Evolutionary conservation across 2,329 filamentous ascomycete genomes (phyloP).

Genomic region (Apiospora saccharicola): DNA sequence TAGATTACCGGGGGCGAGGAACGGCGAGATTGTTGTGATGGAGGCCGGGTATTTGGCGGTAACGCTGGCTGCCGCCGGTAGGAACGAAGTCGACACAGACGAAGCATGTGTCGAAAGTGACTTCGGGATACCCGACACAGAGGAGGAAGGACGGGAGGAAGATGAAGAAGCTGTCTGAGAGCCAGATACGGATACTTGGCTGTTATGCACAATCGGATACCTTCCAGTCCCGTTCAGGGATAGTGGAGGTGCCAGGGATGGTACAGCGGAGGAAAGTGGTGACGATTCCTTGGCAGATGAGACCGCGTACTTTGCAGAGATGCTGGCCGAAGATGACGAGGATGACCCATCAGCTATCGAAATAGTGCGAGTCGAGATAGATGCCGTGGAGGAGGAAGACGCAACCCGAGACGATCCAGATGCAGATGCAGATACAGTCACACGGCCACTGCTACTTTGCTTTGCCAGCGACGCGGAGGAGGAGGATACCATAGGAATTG

Average conservation of each 20-base stretch:
- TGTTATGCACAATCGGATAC: not conserved
- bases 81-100: not conserved
- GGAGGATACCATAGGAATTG: not conserved
- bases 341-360: not conserved
- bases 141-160: not conserved
- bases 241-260: not conserved
- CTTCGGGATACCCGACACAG: not conserved
- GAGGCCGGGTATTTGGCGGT: not conserved
- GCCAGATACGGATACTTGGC: not conserved
- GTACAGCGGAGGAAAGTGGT: not conserved
- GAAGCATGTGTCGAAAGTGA: not conserved
- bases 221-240: not conserved
- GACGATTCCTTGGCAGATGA: not conserved
- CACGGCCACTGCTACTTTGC: not conserved
- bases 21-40: not conserved
- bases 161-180: not conserved
- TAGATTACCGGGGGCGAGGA: conserved; percentile 1
- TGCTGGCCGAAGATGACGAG: not conserved
- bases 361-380: not conserved
- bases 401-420: not conserved
- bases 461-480: not conserved
- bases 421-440: not conserved
- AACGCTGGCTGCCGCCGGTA: not conserved
- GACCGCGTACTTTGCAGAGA: not conserved
- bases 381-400: not conserved